phyloP scores from a whole-genome alignment of 176 grass and related monocot species.

The Miscanthus lutarioriparius region DNA sequence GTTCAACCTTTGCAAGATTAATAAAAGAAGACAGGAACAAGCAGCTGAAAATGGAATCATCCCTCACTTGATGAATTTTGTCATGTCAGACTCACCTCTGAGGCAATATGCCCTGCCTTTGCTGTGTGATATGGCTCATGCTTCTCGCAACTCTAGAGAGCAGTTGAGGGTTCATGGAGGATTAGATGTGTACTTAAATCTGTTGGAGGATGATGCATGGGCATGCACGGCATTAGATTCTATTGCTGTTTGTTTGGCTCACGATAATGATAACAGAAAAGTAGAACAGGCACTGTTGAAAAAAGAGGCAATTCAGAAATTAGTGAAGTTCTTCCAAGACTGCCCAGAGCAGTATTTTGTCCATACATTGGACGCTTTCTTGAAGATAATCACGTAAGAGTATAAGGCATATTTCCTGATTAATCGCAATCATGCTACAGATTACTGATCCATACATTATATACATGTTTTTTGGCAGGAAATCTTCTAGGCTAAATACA shows the following conservation, averaged over 20 bases:
- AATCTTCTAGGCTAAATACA: conserved; percentile 94
- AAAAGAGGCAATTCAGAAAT: conserved; percentile 81
- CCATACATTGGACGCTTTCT: conserved; percentile 89
- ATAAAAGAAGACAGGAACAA: conserved; percentile 97
- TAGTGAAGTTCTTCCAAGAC: conserved; percentile 92
- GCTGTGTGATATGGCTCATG: conserved; percentile 98
- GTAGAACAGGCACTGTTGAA: conserved; percentile 93
- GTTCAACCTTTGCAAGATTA: conserved; percentile 98
- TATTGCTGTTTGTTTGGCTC: conserved; percentile 91
- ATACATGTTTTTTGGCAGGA: conserved; percentile 54
- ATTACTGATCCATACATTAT: conserved; percentile 18
- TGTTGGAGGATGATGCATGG: conserved; percentile 93
- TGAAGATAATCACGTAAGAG: conserved; percentile 99
- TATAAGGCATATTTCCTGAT: conserved; percentile 18
- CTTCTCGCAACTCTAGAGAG: conserved; percentile 94
- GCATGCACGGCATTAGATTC: conserved; percentile 85
- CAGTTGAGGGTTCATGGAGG: conserved; percentile 95
- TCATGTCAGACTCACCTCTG: conserved; percentile 92
- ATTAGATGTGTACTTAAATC: conserved; percentile 85
- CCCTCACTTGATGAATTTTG: conserved; percentile 98
- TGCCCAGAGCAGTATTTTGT: conserved; percentile 96
- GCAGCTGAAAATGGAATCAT: conserved; percentile 99
- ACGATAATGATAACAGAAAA: conserved; percentile 90
- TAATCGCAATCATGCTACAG: background rate
- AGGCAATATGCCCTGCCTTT: conserved; percentile 91